A percentile compares a stretch with the other conserved stretches of the same genome.
These are phyloP conservation scores for Trematosphaeria pertusa DNA, from an alignment of 2,329 filamentous ascomycete genomes.

Conservation along the genomic window DNA sequence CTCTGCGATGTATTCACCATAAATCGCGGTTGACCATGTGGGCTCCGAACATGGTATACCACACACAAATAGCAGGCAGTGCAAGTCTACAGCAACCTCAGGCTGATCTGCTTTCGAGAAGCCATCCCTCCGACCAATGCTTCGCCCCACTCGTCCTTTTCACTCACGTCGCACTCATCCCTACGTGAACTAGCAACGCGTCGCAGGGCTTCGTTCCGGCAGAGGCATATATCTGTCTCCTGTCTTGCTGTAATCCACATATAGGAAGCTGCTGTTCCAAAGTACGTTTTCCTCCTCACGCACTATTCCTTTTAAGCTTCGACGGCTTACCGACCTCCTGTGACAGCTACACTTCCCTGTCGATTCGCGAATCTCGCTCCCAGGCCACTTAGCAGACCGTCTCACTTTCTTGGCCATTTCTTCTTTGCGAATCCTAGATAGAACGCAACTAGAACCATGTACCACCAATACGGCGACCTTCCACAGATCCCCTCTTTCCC, in stretches of 20 bases:
- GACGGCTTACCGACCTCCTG: no score
- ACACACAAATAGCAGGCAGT: conserved; percentile 35
- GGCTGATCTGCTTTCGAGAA: conserved; percentile 32
- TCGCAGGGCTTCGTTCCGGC: conserved; percentile 4
- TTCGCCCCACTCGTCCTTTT: conserved; percentile 35
- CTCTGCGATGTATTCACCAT: conserved; percentile 43
- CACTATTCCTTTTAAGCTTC: no score
- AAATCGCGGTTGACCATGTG: conserved; percentile 35
- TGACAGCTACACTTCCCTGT: background rate
- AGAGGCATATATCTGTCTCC: conserved; percentile 1
- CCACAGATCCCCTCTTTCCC: conserved; percentile 35
- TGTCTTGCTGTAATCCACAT: no score
- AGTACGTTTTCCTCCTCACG: no score
- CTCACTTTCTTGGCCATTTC: background rate
- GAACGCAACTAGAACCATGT: background rate
- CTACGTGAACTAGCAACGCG: conserved; percentile 17
- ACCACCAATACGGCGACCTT: conserved; percentile 38
- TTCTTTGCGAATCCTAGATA: background rate
- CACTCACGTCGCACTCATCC: conserved; percentile 14
- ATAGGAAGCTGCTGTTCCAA: no score
- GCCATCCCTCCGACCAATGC: conserved; percentile 21
- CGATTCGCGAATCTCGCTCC: background rate
- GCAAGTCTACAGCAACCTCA: conserved; percentile 28
- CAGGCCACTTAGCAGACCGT: background rate
- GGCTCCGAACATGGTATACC: conserved; percentile 25